Base-by-base conservation (phyloP, 2,329 filamentous ascomycete species). In the Phialophora chinensis region DNA sequence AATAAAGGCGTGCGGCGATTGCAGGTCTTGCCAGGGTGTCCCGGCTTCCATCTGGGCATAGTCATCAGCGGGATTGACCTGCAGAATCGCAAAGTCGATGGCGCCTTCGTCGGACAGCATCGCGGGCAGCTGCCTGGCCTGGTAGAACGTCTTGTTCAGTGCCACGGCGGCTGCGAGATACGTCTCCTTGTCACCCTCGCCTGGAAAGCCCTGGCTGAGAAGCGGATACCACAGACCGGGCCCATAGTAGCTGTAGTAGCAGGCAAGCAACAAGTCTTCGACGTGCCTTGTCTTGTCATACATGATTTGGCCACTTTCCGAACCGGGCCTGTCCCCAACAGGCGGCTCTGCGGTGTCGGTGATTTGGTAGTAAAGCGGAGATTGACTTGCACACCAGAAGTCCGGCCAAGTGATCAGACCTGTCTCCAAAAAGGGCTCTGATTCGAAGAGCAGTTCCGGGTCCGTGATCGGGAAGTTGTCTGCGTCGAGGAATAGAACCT, bases 211-310 rank as follows among this genome's bases (percentile, higher is more conserved):
- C 72, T 84, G 82, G 27, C 77, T 81, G 31, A 82, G 74, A 3
- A 86, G 72, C 0, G 79, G 79, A 70, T 85, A 86, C 75, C 83
- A 87, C 72, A 80, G 79, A 17, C 76, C 73, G 1, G 84, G 83
- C 0, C 85, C 85, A 74, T 83, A 83, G 73, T 82, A 82, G 75
- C 86, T 86, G 77, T 86, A 86, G 74, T 86, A 86, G 0, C 81
- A 77, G 27, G 81, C 79, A 25, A 87, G 79, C 8, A 86, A 73
- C 0, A 86, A 76, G 31, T 80, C 81, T 29, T 78, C 75, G 20
- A 75, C 74, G 64, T 86, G 84, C 0, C 76, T 77, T 6, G 74
- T 76, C 68, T 86, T 86, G 66, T 83, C 81, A 63, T 82, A 76
- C 4, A 84, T 71, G 1, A 86, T 66, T 59, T 85, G 79, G 20